Conservation (phyloP, 495 filamentous ascomycete genomes). For the Tricharina praecox region DNA sequence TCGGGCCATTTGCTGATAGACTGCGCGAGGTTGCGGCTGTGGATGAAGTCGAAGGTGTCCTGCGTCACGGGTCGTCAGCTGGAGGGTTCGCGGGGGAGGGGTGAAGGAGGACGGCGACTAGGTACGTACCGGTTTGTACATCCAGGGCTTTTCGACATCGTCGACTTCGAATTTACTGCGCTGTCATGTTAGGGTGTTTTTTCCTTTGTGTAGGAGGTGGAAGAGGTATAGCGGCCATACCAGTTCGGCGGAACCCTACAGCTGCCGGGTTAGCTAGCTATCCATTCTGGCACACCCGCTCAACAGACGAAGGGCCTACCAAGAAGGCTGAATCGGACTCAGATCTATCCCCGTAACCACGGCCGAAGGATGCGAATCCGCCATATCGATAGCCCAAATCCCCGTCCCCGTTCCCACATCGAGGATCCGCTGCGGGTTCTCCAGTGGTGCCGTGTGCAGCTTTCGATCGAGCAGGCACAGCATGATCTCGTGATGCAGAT, state of each 20-base stretch:
- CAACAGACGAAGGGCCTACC: too few species aligned
- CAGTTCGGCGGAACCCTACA: slow-evolving; percentile 1
- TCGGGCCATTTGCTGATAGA: slow-evolving; percentile 40
- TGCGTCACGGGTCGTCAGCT: slow-evolving; percentile 1
- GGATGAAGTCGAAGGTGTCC: slow-evolving; percentile 47
- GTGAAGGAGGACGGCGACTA: too few species aligned
- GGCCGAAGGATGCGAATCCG: slow-evolving; percentile 13
- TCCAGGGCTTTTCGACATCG: slow-evolving; percentile 32
- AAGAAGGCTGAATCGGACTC: slow-evolving; percentile 17
- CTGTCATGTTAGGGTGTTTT: slow-evolving; percentile 36
- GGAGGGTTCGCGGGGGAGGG: too few species aligned
- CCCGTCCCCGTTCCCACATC: slow-evolving; percentile 26
- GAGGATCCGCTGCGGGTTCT: neutral
- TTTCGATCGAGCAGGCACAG: slow-evolving; percentile 8
- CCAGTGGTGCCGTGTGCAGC: slow-evolving; percentile 19
- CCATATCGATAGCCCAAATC: slow-evolving; percentile 25
- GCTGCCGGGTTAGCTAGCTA: too few species aligned
- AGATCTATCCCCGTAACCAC: slow-evolving; percentile 18
- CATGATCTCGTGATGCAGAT: slow-evolving; percentile 15
- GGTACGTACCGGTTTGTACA: too few species aligned
- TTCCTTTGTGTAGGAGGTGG: too few species aligned
- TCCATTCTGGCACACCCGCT: too few species aligned
- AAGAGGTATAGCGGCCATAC: too few species aligned
- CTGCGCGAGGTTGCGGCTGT: slow-evolving; percentile 41
- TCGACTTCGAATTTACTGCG: slow-evolving; percentile 42